Conservation (phyloP, 208 protist species). For the Crithidia bombi region DNA sequence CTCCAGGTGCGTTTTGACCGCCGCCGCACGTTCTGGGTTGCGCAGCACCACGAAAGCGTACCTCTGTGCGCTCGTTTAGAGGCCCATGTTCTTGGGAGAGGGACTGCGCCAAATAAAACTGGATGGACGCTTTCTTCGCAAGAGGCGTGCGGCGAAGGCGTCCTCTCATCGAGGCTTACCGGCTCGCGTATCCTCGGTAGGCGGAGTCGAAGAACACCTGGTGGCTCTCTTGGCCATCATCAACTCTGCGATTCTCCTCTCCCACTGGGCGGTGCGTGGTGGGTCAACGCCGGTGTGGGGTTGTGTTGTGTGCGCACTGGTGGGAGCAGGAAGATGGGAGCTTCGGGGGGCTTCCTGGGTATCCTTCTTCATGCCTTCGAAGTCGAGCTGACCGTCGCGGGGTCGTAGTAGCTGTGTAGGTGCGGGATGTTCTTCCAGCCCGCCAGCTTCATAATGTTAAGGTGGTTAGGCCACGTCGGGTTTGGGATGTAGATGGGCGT, state of each 20-base stretch:
- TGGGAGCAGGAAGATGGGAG: conserved; percentile 97
- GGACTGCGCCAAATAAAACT: conserved; percentile 93
- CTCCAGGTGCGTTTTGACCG: conserved; percentile 78
- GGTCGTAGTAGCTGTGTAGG: conserved; percentile 90
- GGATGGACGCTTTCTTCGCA: conserved; percentile 82
- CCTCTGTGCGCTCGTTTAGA: conserved; percentile 97
- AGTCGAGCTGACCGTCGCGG: conserved; percentile 73
- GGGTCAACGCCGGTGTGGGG: conserved; percentile 99
- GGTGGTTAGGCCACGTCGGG: conserved; percentile 92
- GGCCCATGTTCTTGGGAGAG: conserved; percentile 99
- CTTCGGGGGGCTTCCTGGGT: conserved; percentile 72
- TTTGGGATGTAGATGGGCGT: conserved; percentile 79
- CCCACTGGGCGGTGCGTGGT: conserved; percentile 95
- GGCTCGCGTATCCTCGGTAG: conserved; percentile 97
- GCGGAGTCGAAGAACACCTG: conserved; percentile 97
- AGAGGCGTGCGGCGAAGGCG: conserved; percentile 80
- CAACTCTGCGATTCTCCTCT: conserved; percentile 89
- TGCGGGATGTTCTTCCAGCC: conserved; percentile 65
- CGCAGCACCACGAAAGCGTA: conserved; percentile 76
- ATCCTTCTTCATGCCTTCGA: conserved; percentile 86
- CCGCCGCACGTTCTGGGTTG: conserved; percentile 41
- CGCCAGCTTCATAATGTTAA: conserved; percentile 53
- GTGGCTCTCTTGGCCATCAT: conserved; percentile 78
- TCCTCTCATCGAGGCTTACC: conserved; percentile 96
- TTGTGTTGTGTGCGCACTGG: conserved; percentile 98